phyloP scores from a whole-genome alignment of 2,329 filamentous ascomycete genomes.

The Alternaria arbusti region DNA sequence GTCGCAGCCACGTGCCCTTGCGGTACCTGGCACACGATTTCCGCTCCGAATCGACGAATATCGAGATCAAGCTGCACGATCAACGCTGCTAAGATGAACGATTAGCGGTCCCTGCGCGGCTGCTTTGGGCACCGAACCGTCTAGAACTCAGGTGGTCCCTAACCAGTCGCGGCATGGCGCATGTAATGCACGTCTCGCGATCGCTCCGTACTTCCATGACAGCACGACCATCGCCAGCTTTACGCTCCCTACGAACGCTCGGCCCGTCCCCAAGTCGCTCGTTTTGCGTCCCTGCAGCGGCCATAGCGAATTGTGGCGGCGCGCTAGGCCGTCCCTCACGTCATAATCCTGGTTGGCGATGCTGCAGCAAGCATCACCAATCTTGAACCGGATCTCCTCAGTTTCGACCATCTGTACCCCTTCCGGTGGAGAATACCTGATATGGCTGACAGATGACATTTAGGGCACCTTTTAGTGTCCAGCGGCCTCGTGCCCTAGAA shows the following conservation, averaged over 20 bases:
- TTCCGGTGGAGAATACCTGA: conserved; percentile 25
- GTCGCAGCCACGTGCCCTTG: conserved; percentile 7
- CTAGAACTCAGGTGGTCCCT: conserved; percentile 16
- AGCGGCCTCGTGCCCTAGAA: conserved; percentile 28
- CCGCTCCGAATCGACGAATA: conserved; percentile 16
- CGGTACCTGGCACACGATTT: conserved; percentile 24
- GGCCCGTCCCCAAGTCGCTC: conserved; percentile 30
- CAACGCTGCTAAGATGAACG: conserved; percentile 7
- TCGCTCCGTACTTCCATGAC: conserved; percentile 34
- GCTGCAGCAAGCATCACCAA: conserved; percentile 30
- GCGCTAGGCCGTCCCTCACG: conserved; percentile 21
- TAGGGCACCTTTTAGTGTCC: conserved; percentile 27
- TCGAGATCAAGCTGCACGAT: conserved; percentile 18
- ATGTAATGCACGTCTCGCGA: conserved; percentile 29
- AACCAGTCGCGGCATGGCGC: conserved; percentile 22
- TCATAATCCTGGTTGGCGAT: conserved; percentile 25
- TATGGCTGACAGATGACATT: conserved; percentile 36
- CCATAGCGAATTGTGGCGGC: conserved; percentile 22
- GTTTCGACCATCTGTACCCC: conserved; percentile 28
- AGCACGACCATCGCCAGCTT: conserved; percentile 33
- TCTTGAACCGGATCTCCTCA: conserved; percentile 36
- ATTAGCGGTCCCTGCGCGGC: conserved; percentile 17
- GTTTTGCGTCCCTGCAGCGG: conserved; percentile 28
- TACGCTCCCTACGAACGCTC: conserved; percentile 14
- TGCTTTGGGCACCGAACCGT: conserved; percentile 18